Conservation (phyloP, 495 filamentous ascomycete species). For the Lepraria neglecta region DNA sequence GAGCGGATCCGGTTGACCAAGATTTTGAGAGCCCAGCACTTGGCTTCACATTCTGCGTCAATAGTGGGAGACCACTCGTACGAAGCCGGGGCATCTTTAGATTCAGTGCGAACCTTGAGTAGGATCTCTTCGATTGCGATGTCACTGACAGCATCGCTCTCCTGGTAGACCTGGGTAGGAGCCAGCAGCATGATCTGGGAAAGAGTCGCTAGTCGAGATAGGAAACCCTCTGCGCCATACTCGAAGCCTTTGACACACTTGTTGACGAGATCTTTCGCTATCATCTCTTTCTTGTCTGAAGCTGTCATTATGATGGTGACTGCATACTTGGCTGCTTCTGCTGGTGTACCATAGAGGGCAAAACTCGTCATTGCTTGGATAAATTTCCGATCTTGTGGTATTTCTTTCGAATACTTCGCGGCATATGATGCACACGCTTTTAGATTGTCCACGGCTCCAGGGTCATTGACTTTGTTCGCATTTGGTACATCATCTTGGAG, state of each 20-base stretch:
- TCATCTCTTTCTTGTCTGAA: conserved; percentile 76
- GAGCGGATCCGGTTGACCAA: conserved; percentile 81
- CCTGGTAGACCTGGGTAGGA: conserved; percentile 62
- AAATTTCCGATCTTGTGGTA: conserved; percentile 82
- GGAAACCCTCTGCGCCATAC: conserved; percentile 67
- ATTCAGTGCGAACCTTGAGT: conserved; percentile 55
- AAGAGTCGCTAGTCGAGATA: conserved; percentile 77
- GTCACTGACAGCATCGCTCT: conserved; percentile 67
- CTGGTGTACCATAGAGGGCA: conserved; percentile 72
- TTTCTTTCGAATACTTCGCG: conserved; percentile 71
- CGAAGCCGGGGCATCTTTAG: conserved; percentile 40
- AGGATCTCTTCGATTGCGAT: conserved; percentile 73
- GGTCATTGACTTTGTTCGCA: conserved; percentile 54
- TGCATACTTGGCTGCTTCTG: conserved; percentile 84
- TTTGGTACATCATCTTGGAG: conserved; percentile 75
- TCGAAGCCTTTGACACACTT: conserved; percentile 68
- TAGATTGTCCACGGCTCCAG: conserved; percentile 72
- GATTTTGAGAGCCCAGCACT: conserved; percentile 81
- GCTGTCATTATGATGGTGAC: conserved; percentile 81
- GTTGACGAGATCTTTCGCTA: conserved; percentile 73
- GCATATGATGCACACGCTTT: conserved; percentile 91
- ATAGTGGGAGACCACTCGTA: conserved; percentile 64
- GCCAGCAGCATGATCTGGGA: conserved; percentile 78
- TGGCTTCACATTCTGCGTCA: conserved; percentile 77
- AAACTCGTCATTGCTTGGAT: conserved; percentile 71